Evolutionary conservation across 305 asterid genomes (phyloP), one percentile per base, ranked within the genome.

Genomic region (Ajuga reptans): DNA sequence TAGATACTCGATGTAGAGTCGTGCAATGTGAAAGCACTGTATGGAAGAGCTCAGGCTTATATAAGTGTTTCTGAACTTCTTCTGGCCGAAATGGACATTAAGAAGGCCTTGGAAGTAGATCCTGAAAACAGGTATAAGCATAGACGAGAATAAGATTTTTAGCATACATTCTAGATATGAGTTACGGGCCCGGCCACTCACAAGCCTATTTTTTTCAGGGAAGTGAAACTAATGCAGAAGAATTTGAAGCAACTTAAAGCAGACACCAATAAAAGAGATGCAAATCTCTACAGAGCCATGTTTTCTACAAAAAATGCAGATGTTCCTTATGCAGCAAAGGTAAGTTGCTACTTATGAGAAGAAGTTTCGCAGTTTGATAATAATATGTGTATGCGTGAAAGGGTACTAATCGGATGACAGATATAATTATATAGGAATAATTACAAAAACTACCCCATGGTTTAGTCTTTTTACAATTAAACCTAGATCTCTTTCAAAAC

Each of bases 41-140:
- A 85, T 78, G 80, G 95, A 71, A 78, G 92, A 73, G 95, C 94
- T 64, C 94, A 85, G 68, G 91, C 90, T 55, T 84, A 81, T 53
- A 78, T 87, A 70, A 85, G 81, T 54, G 63, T 78, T 33, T 75
- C 79, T 8, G 92, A 87, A 59, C 64, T 87, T 47, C 77, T 82
- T 72, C 75, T 72, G 74, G 96, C 94, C 29, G 91, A 84, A 78
- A 4, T 79, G 47, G 95, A 87, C 84, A 77, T 87, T 54, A 84
- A 77, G 73, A 87, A 79, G 75, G 89, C 89, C 51, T 75, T 85
- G 33, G 95, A 85, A 80, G 74, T 71, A 47, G 89, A 89, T 65
- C 88, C 95, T 16, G 73, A 78, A 33, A 85, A 87, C 82, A 83
- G 86, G 95, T 89, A 62, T 11, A 21, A 17, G 86, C 81, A 29